Evolutionary conservation across 345 rosid genomes (phyloP), one percentile per base, ranked within the genome.

Genomic region (Mallotus nudiflorus): DNA sequence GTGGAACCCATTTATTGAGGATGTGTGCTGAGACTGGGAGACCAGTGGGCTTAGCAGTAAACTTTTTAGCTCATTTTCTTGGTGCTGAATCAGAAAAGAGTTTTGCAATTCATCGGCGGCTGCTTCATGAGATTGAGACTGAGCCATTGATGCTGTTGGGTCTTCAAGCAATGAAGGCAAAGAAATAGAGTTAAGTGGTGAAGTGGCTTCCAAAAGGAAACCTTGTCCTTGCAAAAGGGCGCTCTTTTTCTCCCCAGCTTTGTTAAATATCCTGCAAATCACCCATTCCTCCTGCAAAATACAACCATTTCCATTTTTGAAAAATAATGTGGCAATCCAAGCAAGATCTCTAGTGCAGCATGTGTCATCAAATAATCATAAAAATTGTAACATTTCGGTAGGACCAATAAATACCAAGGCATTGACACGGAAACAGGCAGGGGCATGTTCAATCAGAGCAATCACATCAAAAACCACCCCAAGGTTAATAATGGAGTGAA

Each of bases 201-300:
- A 83, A 71, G 70, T 40, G 19, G 73, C 55, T 72, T 74, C 82
- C 19, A 69, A 14, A 27, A 80, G 25, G 50, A 70, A 75, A 45
- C 80, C 69, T 68, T 84, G 96, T 46, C 75, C 85, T 66, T 80
- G 82, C 54, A 74, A 20, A 48, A 59, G 22, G 4, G 64, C 79
- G 67, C 67, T 82, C 65, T 83, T 95, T 80, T 87, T 89, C 44
- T 95, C 99, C 65, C 82, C 84, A 28, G 76, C 79, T 75, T 90
- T 95, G 75, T 90, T 85, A 76, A 85, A 88, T 64, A 91, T 92
- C 73, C 98, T 83, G 77, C 98, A 93, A 33, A 91, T 89, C 77
- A 94, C 97, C 97, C 97, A 90, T 75, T 92, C 98, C 81, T 91
- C 97, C 98, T 94, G 83, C 83, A 78, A n/a, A 42, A 5, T 11